Percentiles rank a stretch among this genome's conserved stretches.
phyloP scores from a whole-genome alignment of 306 rosid genomes.

The Vigna reflexopilosa region DNA sequence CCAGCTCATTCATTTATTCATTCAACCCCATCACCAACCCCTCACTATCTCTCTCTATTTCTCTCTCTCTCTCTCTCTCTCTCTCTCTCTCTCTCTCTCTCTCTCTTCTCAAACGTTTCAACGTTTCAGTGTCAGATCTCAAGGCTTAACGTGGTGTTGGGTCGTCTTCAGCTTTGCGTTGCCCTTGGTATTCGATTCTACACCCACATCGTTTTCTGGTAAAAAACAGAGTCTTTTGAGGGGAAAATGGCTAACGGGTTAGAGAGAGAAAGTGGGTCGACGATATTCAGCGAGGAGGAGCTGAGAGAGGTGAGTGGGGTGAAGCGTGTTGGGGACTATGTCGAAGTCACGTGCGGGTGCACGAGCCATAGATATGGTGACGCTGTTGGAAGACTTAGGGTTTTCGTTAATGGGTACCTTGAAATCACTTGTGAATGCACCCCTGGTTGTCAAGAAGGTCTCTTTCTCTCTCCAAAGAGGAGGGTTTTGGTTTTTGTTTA shows the following conservation, averaged over 20 bases:
- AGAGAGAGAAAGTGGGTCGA: slow-evolving; percentile 64
- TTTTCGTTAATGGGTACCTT: slow-evolving; percentile 86
- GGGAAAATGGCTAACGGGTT: slow-evolving; percentile 68
- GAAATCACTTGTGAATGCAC: slow-evolving; percentile 96
- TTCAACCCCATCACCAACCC: slow-evolving; percentile 66
- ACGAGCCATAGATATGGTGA: slow-evolving; percentile 97
- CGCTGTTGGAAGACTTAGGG: slow-evolving; percentile 99
- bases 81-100: slow-evolving; percentile 39
- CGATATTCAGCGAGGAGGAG: slow-evolving; percentile 87
- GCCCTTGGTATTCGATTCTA: slow-evolving; percentile 34
- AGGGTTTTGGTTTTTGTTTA: slow-evolving; percentile 25
- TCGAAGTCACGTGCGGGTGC: slow-evolving; percentile 95
- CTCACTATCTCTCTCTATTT: slow-evolving; percentile 37
- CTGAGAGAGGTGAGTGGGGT: slow-evolving; percentile 88
- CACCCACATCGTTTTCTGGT: slow-evolving; percentile 39
- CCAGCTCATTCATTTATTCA: slow-evolving; percentile 75
- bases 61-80: slow-evolving; percentile 47
- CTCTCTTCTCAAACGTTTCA: slow-evolving; percentile 51
- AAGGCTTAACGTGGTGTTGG: slow-evolving; percentile 60
- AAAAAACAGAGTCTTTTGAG: slow-evolving; percentile 55
- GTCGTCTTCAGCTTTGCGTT: slow-evolving; percentile 33
- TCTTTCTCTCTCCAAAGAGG: slow-evolving; percentile 47
- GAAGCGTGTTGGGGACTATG: slow-evolving; percentile 66
- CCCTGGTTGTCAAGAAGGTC: slow-evolving; percentile 99
- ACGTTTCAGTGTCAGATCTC: slow-evolving; percentile 81